Conservation (phyloP, 2,329 filamentous ascomycete species). For the Beauveria asiatica region DNA sequence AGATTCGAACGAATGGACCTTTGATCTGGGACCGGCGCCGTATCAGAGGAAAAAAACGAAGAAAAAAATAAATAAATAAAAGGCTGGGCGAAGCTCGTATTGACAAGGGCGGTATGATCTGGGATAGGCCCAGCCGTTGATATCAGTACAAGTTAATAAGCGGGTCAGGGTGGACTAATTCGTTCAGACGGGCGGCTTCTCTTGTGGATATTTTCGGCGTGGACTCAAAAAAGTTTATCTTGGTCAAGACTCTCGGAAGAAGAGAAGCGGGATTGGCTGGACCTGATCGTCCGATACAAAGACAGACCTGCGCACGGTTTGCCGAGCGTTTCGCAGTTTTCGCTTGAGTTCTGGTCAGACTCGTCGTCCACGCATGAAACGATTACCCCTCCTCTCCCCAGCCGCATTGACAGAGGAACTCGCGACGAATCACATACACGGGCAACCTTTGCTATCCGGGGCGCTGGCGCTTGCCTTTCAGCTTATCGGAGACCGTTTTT, state of each 20-base stretch:
- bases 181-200: background rate
- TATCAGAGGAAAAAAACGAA: background rate
- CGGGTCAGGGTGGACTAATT: background rate
- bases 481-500: background rate
- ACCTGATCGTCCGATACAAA: background rate
- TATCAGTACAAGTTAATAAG: background rate
- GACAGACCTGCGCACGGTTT: background rate
- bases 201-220: background rate
- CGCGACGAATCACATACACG: background rate
- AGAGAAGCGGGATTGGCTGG: background rate
- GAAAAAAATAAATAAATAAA: no score
- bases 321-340: background rate
- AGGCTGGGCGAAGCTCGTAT: background rate
- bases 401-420: background rate
- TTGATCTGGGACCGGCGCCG: background rate
- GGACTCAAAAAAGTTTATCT: background rate
- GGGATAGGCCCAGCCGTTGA: background rate
- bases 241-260: background rate
- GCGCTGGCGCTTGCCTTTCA: background rate
- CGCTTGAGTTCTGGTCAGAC: no score
- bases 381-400: background rate
- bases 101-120: background rate
- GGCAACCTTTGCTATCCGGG: background rate
- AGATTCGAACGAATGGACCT: background rate
- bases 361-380: background rate